phyloP scores from a whole-genome alignment of 164 flowering plant species.

The Aristolochia californica region DNA sequence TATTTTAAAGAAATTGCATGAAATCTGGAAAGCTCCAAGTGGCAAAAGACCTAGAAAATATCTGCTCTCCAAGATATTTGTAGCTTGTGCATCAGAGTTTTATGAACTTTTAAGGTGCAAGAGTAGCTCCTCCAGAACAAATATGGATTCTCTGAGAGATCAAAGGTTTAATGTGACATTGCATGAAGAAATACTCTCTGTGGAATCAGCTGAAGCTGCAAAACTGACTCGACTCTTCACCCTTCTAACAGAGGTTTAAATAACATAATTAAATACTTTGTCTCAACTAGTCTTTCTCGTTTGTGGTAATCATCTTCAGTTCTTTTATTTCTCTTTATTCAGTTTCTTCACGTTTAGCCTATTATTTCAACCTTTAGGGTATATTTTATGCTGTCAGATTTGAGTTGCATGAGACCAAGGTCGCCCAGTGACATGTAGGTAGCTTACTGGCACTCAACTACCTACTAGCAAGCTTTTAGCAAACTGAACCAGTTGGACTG shows the following conservation, averaged over 20 bases:
- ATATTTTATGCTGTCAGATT: too few species aligned
- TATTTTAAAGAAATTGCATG: constrained; percentile 34
- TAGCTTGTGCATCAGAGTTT: constrained; percentile 52
- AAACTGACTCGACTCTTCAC: constrained; percentile 43
- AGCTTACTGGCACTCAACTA: too few species aligned
- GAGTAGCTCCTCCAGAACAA: constrained; percentile 19
- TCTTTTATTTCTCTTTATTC: too few species aligned
- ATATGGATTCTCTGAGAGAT: constrained; percentile 15
- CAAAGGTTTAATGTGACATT: constrained; percentile 14
- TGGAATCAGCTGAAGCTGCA: constrained; percentile 39
- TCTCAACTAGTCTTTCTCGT: too few species aligned
- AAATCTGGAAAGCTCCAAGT: constrained; percentile 38
- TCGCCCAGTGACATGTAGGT: too few species aligned
- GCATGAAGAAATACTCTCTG: constrained; percentile 11
- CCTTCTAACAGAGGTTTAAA: constrained; percentile 44
- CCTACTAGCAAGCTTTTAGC: too few species aligned
- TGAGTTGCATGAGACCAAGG: too few species aligned
- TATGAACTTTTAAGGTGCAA: constrained; percentile 46
- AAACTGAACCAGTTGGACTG: too few species aligned
- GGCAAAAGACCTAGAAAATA: constrained; percentile 26
- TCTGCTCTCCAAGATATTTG: constrained; percentile 48
- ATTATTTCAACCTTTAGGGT: too few species aligned
- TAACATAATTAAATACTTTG: neutral
- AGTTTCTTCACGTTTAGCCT: too few species aligned
- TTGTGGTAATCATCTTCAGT: too few species aligned